Evolutionary conservation across 345 rosid species (phyloP), one percentile per base, ranked within the genome.

Genomic region (Conringia planisiliqua): DNA sequence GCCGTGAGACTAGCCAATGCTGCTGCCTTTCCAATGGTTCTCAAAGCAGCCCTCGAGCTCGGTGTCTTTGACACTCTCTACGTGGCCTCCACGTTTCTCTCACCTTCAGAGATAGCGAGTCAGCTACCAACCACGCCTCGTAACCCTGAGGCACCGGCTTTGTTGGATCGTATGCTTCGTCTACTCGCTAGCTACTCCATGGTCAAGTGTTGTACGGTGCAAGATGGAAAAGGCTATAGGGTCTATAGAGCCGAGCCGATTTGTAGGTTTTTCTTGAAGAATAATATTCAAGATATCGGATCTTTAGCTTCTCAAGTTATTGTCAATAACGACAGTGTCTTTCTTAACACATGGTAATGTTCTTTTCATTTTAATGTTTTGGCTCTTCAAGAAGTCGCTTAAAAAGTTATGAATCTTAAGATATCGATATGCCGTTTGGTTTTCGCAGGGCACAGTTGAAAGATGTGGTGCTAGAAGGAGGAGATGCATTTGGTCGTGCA

Each of bases 401-500:
- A 22, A 10, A 27, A 6, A 4, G 0, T 39, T 4, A 58, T 26
- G 30, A 55, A 47, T 30, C 42, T 35, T 30, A 58, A 10, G 3
- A 0, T 5, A 18, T 33, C 3, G 7, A 33, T 5, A n/a, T 4
- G 14, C 3, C 2, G 13, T 12, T 18, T 36, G 2, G 13, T 12
- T 18, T 36, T 13, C 10, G 0, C 33, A 83, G 86, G 89, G 71
- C 64, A 3, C 40, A 80, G 36, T 20, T 83, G 71, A 83, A 84
- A 67, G 83, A 84, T 14, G 81, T 86, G 11, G 66, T 88, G 18
- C 61, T 84, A 16, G 84, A 83, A 38, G 87, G 88, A 68, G 89
- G 89, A 9, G 80, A 79, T 73, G 84, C 86, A 33, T 90, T 90
- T 73, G 77, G 83, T 47, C 85, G 77, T 30, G 86, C 82, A 0